phyloP scores from a whole-genome alignment of 257 asterid genomes.

The Forsythia viridissima region DNA sequence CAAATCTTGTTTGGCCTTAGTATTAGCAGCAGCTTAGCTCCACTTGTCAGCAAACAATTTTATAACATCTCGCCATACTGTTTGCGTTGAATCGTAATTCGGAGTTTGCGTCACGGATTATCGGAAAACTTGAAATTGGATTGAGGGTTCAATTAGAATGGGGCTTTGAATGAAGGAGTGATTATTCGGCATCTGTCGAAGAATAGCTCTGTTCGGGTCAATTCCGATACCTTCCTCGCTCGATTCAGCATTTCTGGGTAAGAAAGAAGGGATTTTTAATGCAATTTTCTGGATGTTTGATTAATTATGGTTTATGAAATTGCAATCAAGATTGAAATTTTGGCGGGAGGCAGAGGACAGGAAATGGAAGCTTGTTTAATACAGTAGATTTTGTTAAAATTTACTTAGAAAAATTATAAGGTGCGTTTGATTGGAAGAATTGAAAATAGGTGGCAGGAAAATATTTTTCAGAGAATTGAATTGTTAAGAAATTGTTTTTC shows the following conservation, averaged over 20 bases:
- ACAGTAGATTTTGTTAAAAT: too few species aligned
- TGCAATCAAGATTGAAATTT: too few species aligned
- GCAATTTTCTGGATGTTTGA: conserved; percentile 11
- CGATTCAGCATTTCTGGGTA: conserved; percentile 39
- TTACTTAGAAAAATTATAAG: too few species aligned
- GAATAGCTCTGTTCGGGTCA: conserved; percentile 15
- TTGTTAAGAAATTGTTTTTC: too few species aligned
- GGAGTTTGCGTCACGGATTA: background rate
- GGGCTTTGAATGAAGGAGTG: conserved; percentile 13
- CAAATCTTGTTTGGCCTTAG: conserved; percentile 24
- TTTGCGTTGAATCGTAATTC: conserved; percentile 10
- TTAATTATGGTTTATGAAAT: conserved; percentile 27
- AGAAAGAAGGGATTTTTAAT: background rate
- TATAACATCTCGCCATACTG: conserved; percentile 14
- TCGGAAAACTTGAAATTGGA: conserved; percentile 28
- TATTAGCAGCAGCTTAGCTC: conserved; percentile 15
- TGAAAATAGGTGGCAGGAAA: too few species aligned
- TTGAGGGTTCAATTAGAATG: conserved; percentile 21
- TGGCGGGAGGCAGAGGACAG: too few species aligned
- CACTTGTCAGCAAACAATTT: conserved; percentile 33
- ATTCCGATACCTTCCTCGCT: conserved; percentile 29
- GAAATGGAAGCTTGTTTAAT: too few species aligned
- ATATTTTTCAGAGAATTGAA: too few species aligned
- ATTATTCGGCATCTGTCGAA: conserved; percentile 24
- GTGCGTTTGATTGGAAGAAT: too few species aligned